phyloP scores from a whole-genome alignment of 192 early-diverging fungal species.

The Endogone sp. region DNA sequence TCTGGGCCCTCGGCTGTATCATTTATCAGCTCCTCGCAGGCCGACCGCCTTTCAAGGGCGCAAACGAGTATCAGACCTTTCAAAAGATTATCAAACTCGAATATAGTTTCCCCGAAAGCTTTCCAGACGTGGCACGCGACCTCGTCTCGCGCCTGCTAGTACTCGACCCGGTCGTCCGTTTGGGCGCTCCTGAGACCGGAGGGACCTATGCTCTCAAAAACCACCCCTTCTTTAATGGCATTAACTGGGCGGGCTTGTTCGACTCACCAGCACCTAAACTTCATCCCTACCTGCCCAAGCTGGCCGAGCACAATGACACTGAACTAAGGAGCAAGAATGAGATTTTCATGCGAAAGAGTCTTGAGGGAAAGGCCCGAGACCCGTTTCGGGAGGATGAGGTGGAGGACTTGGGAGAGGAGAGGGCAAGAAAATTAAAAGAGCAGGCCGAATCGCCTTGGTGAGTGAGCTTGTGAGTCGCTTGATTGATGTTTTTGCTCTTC shows the following conservation, averaged over 20 bases:
- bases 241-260: conserved; percentile 67
- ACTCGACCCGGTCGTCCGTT: conserved; percentile 53
- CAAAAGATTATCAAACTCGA: conserved; percentile 91
- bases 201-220: conserved; percentile 59
- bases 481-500: background rate
- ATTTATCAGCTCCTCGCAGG: conserved; percentile 89
- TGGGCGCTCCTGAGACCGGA: conserved; percentile 53
- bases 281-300: conserved; percentile 29
- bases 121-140: conserved; percentile 64
- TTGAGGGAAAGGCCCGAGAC: background rate
- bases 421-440: background rate
- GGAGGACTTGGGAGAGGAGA: background rate
- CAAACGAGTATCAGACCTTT: conserved; percentile 96
- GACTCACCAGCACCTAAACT: conserved; percentile 44
- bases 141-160: conserved; percentile 76
- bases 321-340: background rate
- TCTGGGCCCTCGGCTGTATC: conserved; percentile 88
- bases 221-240: conserved; percentile 80
- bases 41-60: conserved; percentile 89
- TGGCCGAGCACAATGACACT: background rate
- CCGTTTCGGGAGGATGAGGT: background rate
- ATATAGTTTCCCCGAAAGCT: conserved; percentile 75
- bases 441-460: conserved; percentile 16
- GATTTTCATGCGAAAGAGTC: background rate
- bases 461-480: background rate